phyloP scores from a whole-genome alignment of 108 stramenopile genomes.

The Seminavis robusta region DNA sequence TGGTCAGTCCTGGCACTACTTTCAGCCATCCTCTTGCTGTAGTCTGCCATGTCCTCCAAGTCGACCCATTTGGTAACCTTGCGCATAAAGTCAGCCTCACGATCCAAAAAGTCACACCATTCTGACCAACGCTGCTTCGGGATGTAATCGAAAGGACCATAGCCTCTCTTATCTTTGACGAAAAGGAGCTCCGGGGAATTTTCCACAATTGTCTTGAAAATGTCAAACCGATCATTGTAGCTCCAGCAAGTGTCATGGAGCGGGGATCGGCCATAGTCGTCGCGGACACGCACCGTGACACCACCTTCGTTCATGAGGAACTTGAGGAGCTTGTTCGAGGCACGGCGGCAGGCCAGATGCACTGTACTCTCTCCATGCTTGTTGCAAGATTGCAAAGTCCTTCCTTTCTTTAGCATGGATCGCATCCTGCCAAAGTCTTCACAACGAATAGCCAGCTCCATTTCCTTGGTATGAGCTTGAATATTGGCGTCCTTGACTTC shows the following conservation, averaged over 20 bases:
- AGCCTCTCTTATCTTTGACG: constrained; percentile 61
- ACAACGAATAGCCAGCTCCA: constrained; percentile 23
- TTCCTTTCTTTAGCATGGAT: constrained; percentile 6
- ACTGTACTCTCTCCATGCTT: constrained; percentile 69
- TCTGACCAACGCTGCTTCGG: constrained; percentile 50
- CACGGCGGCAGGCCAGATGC: constrained; percentile 74
- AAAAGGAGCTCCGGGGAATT: constrained; percentile 49
- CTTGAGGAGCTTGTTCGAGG: constrained; percentile 34
- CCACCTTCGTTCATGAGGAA: constrained; percentile 54
- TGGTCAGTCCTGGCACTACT: too few relatives aligned
- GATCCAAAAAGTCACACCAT: constrained; percentile 30
- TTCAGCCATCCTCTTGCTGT: too few relatives aligned
- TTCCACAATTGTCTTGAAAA: constrained; percentile 30
- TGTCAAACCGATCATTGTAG: constrained; percentile 33
- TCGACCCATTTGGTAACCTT: too few relatives aligned
- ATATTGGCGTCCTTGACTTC: constrained; percentile 44
- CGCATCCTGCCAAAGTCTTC: constrained; percentile 20
- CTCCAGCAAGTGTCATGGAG: constrained; percentile 82
- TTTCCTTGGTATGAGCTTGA: constrained; percentile 37
- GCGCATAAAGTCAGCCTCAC: too few relatives aligned
- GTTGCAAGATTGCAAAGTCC: constrained; percentile 56
- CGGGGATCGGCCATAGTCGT: constrained; percentile 73
- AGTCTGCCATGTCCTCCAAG: too few relatives aligned
- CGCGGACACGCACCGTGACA: constrained; percentile 41
- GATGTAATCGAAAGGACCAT: constrained; percentile 76